Evolutionary conservation across 768 basidiomycete species (phyloP), one percentile per base, ranked within the genome.

Genomic region (Fistulinella prunicolor): DNA sequence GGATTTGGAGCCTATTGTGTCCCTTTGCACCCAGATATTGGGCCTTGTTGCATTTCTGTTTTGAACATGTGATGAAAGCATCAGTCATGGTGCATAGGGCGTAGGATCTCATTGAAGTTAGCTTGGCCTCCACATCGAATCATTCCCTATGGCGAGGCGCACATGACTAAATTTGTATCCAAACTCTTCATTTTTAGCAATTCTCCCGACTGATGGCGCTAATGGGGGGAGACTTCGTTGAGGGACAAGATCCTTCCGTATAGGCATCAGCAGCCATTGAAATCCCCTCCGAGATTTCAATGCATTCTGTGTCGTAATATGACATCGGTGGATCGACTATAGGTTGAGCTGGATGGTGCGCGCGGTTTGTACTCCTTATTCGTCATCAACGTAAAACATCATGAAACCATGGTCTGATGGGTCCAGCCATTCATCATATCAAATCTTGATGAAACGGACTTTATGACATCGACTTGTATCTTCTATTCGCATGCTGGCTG

Each of bases 171-270:
- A 28, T 6, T 28, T 28, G 10, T 28, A 28, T 28, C 26, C 26
- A 28, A 10, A 28, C 26, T 10, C 6, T 28, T 28, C 7, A 12
- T 32, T 32, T 32, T 8, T 12, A 32, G 4, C 30, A 32, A 12
- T 32, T 32, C 26, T 10, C 26, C 5, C 32, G 13, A 13, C 5
- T 12, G 32, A 34, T 34, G 16, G 5, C 16, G 32, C 13, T n/a
- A 16, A 34, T 34, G 13, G 8, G 12, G 9, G 13, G 20, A 36
- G 43, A 51, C 39, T 34, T 19, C 17, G 22, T 17, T 20, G 10
- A 21, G n/a, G 47, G 58, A 46, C 47, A 52, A 53, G 50, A 50
- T 53, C 58, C 58, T 56, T 47, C 57, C 56, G 52, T 22, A 30
- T 39, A 44, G 49, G 45, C 46, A 46, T 46, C 40, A 46, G 28